Evolutionary conservation across 306 rosid species (phyloP).

Genomic region (Bauhinia variegata): DNA sequence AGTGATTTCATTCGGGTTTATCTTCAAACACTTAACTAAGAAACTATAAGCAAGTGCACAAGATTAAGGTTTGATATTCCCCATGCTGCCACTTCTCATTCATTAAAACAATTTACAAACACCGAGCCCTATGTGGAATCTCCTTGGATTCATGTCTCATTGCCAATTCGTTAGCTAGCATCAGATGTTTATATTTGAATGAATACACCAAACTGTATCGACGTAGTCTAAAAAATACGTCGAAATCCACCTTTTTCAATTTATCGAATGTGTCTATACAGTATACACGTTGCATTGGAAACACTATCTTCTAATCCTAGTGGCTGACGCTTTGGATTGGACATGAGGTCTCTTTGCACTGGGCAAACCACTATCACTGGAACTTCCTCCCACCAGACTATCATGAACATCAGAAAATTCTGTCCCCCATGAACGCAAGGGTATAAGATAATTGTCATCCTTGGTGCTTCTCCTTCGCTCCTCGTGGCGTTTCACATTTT

Average conservation of each 20-base stretch:
- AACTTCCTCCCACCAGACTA: conserved; percentile 69
- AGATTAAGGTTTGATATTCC: no score
- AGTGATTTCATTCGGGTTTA: no score
- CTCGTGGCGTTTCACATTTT: conserved; percentile 87
- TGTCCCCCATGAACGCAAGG: conserved; percentile 66
- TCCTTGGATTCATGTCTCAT: not conserved
- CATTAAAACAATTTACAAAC: no score
- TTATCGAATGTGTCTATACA: conserved; percentile 29
- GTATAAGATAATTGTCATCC: conserved; percentile 79
- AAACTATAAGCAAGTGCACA: no score
- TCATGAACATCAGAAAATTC: conserved; percentile 77
- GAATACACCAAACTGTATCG: conserved; percentile 14
- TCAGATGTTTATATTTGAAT: not conserved
- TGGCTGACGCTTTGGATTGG: conserved; percentile 57
- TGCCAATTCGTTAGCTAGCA: not conserved
- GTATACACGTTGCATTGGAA: conserved; percentile 26
- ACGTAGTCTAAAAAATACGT: conserved; percentile 24
- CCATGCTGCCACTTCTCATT: no score
- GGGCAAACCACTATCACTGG: conserved; percentile 81
- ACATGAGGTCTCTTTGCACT: conserved; percentile 54
- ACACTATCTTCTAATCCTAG: conserved; percentile 53
- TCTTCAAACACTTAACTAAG: no score
- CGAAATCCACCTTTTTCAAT: conserved; percentile 21
- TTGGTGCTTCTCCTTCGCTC: conserved; percentile 68
- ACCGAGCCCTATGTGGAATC: not conserved